phyloP scores from a whole-genome alignment of 108 stramenopile species.

The Nitzschia inconspicua region DNA sequence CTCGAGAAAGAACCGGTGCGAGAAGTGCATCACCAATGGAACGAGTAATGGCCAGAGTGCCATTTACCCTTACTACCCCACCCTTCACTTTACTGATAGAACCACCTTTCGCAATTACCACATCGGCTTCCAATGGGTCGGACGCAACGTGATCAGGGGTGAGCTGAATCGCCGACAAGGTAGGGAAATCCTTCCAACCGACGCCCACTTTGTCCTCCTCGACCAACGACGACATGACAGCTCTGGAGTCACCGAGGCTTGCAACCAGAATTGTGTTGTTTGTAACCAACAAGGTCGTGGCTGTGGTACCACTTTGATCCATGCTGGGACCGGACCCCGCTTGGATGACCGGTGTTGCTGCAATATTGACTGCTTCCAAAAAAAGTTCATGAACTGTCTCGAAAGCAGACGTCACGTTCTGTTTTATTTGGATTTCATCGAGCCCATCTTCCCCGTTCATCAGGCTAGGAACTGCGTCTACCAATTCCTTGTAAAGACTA shows the following conservation, averaged over 20 bases:
- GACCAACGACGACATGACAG: conserved; percentile 61
- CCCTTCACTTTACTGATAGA: conserved; percentile 51
- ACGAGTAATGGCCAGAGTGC: conserved; percentile 86
- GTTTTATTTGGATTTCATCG: conserved; percentile 22
- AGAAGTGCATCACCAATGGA: conserved; percentile 80
- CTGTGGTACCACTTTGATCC: conserved; percentile 81
- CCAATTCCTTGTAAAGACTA: conserved; percentile 42
- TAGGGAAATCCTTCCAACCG: conserved; percentile 1
- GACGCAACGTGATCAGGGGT: conserved; percentile 87
- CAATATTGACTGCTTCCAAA: conserved; percentile 40
- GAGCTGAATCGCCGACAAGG: conserved; percentile 54
- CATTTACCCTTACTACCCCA: conserved; percentile 80
- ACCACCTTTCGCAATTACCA: conserved; percentile 68
- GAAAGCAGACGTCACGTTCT: conserved; percentile 53
- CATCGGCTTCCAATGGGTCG: conserved; percentile 47
- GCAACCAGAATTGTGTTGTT: conserved; percentile 68
- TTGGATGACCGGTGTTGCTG: conserved; percentile 54
- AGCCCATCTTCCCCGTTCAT: conserved; percentile 13
- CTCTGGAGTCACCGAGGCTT: conserved; percentile 91
- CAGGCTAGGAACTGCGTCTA: conserved; percentile 30
- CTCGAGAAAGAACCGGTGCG: conserved; percentile 53
- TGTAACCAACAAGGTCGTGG: conserved; percentile 66
- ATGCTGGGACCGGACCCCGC: conserved; percentile 74
- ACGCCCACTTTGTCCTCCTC: conserved; percentile 9
- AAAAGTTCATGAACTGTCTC: conserved; percentile 59